Percentiles rank a stretch among this genome's conserved stretches.
Conservation (phyloP, 495 filamentous ascomycete genomes). For the Aspergillus panamensis region DNA sequence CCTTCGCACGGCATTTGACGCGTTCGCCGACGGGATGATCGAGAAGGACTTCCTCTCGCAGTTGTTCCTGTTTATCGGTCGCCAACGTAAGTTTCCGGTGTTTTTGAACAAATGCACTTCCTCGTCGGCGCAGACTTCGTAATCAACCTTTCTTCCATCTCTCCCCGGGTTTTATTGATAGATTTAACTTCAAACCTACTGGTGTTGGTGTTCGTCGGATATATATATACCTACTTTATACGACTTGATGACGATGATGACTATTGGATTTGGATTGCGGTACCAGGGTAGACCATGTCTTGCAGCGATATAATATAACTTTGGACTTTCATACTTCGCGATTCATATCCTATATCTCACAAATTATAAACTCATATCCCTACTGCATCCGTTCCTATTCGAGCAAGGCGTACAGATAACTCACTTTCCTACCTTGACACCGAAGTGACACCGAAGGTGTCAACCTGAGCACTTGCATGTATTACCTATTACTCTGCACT, state of each 20-base stretch:
- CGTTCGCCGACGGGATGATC: conserved; percentile 25
- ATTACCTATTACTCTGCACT: too few relatives aligned
- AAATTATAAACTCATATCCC: too few relatives aligned
- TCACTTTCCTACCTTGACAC: too few relatives aligned
- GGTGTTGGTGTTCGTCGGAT: neutral
- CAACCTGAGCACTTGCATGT: too few relatives aligned
- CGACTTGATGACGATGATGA: neutral
- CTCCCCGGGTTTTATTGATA: neutral
- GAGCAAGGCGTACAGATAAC: too few relatives aligned
- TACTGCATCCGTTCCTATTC: too few relatives aligned
- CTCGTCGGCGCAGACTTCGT: conserved; percentile 5
- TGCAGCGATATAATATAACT: too few relatives aligned
- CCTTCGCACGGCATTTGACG: conserved; percentile 25
- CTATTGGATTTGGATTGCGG: too few relatives aligned
- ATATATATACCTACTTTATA: conserved; percentile 1
- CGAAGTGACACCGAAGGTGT: too few relatives aligned
- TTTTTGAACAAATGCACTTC: conserved; percentile 26
- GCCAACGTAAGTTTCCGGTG: conserved; percentile 22
- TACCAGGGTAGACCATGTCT: too few relatives aligned
- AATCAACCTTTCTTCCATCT: neutral
- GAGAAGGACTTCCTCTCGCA: conserved; percentile 25
- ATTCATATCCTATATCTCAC: too few relatives aligned
- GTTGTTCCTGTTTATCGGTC: conserved; percentile 24
- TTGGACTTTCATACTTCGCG: too few relatives aligned
- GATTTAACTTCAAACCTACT: neutral